These are phyloP conservation scores for Celoporthe dispersa DNA, from an alignment of 2,329 filamentous ascomycete species.

Conservation along the genomic window DNA sequence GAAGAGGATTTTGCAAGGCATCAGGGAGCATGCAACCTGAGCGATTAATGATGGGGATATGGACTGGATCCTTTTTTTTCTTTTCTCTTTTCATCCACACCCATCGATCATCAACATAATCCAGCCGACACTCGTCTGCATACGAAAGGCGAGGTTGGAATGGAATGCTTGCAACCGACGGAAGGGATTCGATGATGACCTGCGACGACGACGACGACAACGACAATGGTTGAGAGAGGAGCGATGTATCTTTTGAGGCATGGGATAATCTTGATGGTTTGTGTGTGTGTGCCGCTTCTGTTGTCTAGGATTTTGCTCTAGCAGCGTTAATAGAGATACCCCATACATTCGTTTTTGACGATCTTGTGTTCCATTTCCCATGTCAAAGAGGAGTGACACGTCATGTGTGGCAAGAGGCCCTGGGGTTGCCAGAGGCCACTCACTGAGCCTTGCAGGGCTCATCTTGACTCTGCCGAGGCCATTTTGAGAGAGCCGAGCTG, in stretches of 20 bases:
- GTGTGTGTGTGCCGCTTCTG: slow-evolving; percentile 9
- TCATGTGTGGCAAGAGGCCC: too few species aligned
- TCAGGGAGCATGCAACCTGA: not conserved
- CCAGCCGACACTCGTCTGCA: slow-evolving; percentile 1
- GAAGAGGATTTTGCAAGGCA: not conserved
- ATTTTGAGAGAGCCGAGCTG: too few species aligned
- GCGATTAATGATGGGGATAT: slow-evolving; percentile 17
- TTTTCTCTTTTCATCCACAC: not conserved
- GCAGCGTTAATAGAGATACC: slow-evolving; percentile 29
- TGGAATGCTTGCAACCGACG: slow-evolving; percentile 12
- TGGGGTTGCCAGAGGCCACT: too few species aligned
- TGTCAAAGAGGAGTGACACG: not conserved
- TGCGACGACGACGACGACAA: slow-evolving; percentile 7
- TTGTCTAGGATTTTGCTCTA: slow-evolving; percentile 2
- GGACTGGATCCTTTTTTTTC: slow-evolving; percentile 21
- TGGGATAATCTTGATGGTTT: slow-evolving; percentile 15
- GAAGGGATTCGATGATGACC: slow-evolving; percentile 15
- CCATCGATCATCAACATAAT: not conserved
- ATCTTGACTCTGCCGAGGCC: too few species aligned
- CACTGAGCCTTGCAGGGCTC: too few species aligned
- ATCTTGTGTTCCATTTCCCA: not conserved
- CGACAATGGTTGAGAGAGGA: too few species aligned
- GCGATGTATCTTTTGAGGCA: not conserved
- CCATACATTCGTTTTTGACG: slow-evolving; percentile 13
- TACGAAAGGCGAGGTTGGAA: not conserved